Conservation (phyloP, 2,329 filamentous ascomycete species). For the Fusarium avenaceum region DNA sequence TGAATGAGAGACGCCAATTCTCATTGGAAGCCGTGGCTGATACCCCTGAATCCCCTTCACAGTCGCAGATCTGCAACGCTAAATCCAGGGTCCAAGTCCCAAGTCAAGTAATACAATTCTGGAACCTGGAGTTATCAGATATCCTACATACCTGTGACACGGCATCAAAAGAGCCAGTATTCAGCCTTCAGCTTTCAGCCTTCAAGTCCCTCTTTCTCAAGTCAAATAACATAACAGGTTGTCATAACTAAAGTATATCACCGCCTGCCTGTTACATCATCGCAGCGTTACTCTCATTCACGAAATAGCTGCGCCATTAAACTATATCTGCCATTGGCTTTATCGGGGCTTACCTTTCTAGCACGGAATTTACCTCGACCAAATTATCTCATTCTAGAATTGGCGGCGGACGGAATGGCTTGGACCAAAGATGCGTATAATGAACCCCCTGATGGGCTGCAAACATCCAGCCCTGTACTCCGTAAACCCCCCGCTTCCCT, state of each 20-base stretch:
- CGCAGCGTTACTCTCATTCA: conserved; percentile 4
- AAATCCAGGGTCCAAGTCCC: conserved; percentile 38
- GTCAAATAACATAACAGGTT: not conserved
- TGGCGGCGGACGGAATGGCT: conserved; percentile 17
- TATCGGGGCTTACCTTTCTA: conserved; percentile 7
- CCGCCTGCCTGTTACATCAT: not conserved
- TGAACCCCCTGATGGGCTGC: not conserved
- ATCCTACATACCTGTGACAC: not conserved
- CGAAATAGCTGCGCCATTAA: conserved; percentile 4
- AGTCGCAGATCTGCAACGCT: conserved; percentile 38
- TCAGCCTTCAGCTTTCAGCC: not conserved
- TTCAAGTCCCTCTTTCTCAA: not conserved
- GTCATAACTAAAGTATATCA: not conserved
- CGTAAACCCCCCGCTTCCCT: not conserved
- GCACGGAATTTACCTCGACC: not conserved
- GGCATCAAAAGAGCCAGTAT: not conserved
- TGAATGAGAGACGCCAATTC: conserved; percentile 17
- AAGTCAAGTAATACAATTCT: not conserved
- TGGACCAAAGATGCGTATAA: conserved; percentile 1
- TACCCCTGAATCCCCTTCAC: conserved; percentile 35
- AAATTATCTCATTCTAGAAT: conserved; percentile 11
- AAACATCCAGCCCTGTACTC: conserved; percentile 5
- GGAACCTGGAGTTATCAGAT: not conserved
- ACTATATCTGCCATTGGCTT: conserved; percentile 3
- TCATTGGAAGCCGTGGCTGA: conserved; percentile 17